Evolutionary conservation across 495 filamentous ascomycete species (phyloP).

Genomic region (Bryoglossum gracile): DNA sequence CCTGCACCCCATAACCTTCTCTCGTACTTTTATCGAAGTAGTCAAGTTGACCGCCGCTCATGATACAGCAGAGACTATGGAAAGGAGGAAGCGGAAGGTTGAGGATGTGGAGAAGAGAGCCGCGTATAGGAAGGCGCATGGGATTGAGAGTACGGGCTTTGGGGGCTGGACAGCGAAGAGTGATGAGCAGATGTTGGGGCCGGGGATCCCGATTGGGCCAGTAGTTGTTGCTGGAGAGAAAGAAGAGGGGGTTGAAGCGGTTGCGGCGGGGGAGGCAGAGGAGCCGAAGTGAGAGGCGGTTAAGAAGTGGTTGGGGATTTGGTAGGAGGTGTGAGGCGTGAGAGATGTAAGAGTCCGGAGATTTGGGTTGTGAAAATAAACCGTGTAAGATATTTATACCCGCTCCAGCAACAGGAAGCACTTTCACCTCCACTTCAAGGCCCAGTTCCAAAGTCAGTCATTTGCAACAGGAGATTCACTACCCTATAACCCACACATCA

Average conservation of each 20-base stretch:
- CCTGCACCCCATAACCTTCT: constrained; percentile 54
- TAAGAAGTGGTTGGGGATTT: constrained; percentile 61
- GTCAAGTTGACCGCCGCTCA: constrained; percentile 62
- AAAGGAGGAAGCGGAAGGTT: constrained; percentile 55
- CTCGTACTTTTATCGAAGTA: constrained; percentile 52
- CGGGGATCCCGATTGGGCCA: constrained; percentile 23
- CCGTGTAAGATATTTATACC: too few relatives aligned
- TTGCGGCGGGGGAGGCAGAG: constrained; percentile 32
- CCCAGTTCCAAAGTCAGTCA: too few relatives aligned
- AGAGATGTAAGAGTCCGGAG: too few relatives aligned
- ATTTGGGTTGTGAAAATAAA: too few relatives aligned
- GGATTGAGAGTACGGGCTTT: constrained; percentile 50
- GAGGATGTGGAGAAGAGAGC: constrained; percentile 76
- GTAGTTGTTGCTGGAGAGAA: too few relatives aligned
- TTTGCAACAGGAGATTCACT: too few relatives aligned
- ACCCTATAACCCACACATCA: too few relatives aligned
- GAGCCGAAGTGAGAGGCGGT: constrained; percentile 34
- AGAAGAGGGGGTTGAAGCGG: constrained; percentile 18
- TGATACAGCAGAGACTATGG: constrained; percentile 51
- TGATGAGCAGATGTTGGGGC: constrained; percentile 29
- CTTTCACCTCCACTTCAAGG: too few relatives aligned
- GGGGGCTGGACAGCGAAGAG: constrained; percentile 37
- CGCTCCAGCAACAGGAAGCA: too few relatives aligned
- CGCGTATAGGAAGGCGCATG: constrained; percentile 77
- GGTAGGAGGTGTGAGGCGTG: constrained; percentile 29